Evolutionary conservation across 2,329 filamentous ascomycete genomes (phyloP).

Genomic region (Claviceps maximensis): DNA sequence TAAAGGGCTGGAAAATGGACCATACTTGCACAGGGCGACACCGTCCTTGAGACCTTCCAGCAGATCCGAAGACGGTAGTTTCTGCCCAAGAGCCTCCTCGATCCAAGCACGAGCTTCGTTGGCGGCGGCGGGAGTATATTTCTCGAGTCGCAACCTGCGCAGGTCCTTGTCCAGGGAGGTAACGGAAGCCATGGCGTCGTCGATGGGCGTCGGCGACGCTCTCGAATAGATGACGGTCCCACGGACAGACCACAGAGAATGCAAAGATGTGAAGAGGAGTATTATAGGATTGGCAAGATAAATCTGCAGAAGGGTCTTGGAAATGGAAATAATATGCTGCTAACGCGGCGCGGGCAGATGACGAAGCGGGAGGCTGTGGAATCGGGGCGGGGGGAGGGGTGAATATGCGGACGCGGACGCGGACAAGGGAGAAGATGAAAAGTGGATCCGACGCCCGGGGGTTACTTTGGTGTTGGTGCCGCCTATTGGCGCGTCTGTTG

Average conservation of each 20-base stretch:
- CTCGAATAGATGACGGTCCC: not conserved
- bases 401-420: not conserved
- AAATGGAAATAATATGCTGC: not conserved
- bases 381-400: not conserved
- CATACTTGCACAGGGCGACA: constrained; percentile 80
- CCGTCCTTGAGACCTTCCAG: constrained; percentile 83
- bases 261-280: not conserved
- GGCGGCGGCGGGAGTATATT: constrained; percentile 83
- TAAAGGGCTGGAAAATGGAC: constrained; percentile 3
- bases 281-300: not conserved
- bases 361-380: not conserved
- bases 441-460: not conserved
- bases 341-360: not conserved
- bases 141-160: constrained; percentile 80
- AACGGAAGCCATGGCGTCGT: constrained; percentile 68
- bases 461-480: no score
- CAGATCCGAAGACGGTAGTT: constrained; percentile 59
- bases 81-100: constrained; percentile 63
- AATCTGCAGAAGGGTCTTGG: no score
- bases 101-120: constrained; percentile 81
- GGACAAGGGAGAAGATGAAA: not conserved
- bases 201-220: no score
- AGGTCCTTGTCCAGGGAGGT: constrained; percentile 90
- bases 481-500: no score
- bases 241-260: not conserved